Percentiles rank a stretch among this genome's conserved stretches.
phyloP scores from a whole-genome alignment of 1,139 yeast genomes.

The Kluyveromyces marxianus region DNA sequence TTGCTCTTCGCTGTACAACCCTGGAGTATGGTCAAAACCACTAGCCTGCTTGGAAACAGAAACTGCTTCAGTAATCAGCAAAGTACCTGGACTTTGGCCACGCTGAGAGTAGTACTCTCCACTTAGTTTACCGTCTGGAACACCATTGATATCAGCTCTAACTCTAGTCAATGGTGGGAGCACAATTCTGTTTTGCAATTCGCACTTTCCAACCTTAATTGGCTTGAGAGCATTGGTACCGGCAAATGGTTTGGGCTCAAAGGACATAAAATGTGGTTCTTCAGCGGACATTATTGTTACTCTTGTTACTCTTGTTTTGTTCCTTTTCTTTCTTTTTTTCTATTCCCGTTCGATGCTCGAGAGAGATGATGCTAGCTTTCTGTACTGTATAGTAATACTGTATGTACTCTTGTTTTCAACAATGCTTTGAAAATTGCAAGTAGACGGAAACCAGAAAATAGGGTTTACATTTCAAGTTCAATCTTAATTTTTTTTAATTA shows the following conservation, averaged over 20 bases:
- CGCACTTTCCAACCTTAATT: conserved; percentile 39
- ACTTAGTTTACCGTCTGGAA: conserved; percentile 29
- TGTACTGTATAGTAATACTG: no score
- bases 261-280: no score
- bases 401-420: no score
- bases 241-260: conserved; percentile 23
- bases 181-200: conserved; percentile 37
- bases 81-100: conserved; percentile 32
- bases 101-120: conserved; percentile 33
- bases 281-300: no score
- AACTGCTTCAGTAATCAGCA: conserved; percentile 35
- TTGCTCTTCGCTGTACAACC: conserved; percentile 45
- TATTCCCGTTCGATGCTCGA: no score
- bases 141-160: conserved; percentile 34
- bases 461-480: no score
- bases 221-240: conserved; percentile 43
- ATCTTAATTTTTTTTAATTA: no score
- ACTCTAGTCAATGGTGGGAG: conserved; percentile 48
- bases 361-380: no score
- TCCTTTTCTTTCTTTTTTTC: no score
- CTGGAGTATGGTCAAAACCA: conserved; percentile 43
- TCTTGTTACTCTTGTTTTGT: no score
- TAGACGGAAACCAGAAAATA: no score
- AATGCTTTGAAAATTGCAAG: no score
- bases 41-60: conserved; percentile 32